These are phyloP conservation scores for Saturnispora silvae DNA, from an alignment of 805 yeast species.

Conservation along the genomic window DNA sequence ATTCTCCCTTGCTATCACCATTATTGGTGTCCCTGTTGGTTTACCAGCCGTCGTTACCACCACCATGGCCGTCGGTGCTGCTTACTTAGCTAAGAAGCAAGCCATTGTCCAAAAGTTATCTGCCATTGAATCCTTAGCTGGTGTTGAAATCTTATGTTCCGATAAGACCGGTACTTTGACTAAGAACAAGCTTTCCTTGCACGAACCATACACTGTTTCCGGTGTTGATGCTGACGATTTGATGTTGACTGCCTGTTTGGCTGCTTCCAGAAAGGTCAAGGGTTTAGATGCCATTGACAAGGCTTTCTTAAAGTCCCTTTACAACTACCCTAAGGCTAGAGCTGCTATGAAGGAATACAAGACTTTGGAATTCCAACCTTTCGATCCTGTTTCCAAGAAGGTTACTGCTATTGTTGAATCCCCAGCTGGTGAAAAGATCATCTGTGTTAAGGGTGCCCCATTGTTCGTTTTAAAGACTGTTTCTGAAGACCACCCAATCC, in stretches of 20 bases:
- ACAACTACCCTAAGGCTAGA: conserved; percentile 84
- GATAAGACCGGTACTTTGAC: conserved; percentile 98
- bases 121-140: conserved; percentile 94
- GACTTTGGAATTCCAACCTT: conserved; percentile 92
- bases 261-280: conserved; percentile 96
- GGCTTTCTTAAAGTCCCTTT: conserved; percentile 90
- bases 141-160: conserved; percentile 96
- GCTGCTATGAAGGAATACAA: conserved; percentile 87
- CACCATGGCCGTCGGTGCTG: conserved; percentile 99
- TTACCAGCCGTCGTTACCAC: conserved; percentile 97
- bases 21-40: conserved; percentile 98
- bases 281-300: conserved; percentile 96
- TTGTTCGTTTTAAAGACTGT: conserved; percentile 92
- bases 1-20: conserved; percentile 90
- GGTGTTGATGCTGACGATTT: conserved; percentile 94
- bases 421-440: conserved; percentile 89
- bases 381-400: conserved; percentile 96
- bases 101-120: conserved; percentile 95
- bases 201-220: conserved; percentile 95
- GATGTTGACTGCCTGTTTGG: conserved; percentile 95
- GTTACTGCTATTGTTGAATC: conserved; percentile 92
- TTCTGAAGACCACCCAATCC: conserved; percentile 93
- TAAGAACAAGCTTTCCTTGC: conserved; percentile 90
- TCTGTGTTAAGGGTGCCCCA: conserved; percentile 98
- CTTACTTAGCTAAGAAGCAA: conserved; percentile 92